These are phyloP conservation scores for Tuber calosporum DNA, from an alignment of 495 filamentous ascomycete species.

Conservation along the genomic window DNA sequence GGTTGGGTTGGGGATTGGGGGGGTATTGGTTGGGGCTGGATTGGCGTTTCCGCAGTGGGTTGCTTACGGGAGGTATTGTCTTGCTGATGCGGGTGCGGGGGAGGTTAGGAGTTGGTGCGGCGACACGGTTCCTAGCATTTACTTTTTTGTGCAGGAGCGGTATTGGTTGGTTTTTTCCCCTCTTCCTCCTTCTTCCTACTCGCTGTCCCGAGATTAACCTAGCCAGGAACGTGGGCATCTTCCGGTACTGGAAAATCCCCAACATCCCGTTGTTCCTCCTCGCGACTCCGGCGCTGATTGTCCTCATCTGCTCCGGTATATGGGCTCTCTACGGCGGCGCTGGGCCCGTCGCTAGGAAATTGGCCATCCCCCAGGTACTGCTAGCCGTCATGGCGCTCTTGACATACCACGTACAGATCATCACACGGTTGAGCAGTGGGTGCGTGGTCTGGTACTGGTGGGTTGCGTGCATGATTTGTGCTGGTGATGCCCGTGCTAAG, in stretches of 20 bases:
- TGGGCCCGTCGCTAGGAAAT: constrained; percentile 46
- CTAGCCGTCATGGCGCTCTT: constrained; percentile 65
- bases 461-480: constrained; percentile 49
- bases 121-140: constrained; percentile 68
- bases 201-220: constrained; percentile 14
- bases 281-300: constrained; percentile 66
- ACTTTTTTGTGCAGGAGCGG: constrained; percentile 74
- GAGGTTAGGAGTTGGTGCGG: constrained; percentile 62
- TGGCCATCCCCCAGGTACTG: constrained; percentile 66
- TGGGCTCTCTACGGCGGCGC: constrained; percentile 40
- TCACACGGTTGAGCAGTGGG: constrained; percentile 78
- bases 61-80: constrained; percentile 70
- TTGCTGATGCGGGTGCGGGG: constrained; percentile 15
- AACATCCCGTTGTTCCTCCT: constrained; percentile 86
- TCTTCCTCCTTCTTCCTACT: constrained; percentile 7
- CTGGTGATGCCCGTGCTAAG: constrained; percentile 31
- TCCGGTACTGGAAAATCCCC: constrained; percentile 80
- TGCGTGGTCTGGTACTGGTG: constrained; percentile 90
- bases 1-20: constrained; percentile 55
- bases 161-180: constrained; percentile 70
- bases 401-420: constrained; percentile 85
- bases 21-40: constrained; percentile 58
- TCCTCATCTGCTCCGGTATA: constrained; percentile 57
- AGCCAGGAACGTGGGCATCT: constrained; percentile 71
- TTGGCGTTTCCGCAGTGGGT: constrained; percentile 63